These are phyloP conservation scores for Penicillium goetzii DNA, from an alignment of 495 filamentous ascomycete genomes.

Conservation along the genomic window DNA sequence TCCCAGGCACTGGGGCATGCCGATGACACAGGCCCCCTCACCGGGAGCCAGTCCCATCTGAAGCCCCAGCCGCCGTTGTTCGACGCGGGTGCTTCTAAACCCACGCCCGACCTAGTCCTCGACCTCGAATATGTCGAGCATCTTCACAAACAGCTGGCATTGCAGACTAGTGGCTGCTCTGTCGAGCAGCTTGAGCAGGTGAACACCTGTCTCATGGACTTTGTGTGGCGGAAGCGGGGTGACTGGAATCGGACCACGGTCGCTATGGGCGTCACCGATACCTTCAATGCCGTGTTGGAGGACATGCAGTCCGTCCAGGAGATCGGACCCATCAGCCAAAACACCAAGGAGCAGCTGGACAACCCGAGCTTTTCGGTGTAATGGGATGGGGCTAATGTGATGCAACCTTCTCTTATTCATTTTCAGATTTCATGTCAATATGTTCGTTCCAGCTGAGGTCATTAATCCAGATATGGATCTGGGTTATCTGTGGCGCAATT, in stretches of 20 bases:
- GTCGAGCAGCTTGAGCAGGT: slow-evolving; percentile 96
- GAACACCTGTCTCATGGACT: slow-evolving; percentile 86
- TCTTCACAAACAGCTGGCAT: slow-evolving; percentile 62
- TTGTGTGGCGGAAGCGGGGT: slow-evolving; percentile 74
- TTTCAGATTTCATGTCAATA: slow-evolving; percentile 12
- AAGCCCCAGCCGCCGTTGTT: slow-evolving; percentile 54
- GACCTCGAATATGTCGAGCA: slow-evolving; percentile 57
- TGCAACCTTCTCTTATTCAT: neutral
- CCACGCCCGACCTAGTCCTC: slow-evolving; percentile 53
- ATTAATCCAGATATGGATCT: slow-evolving; percentile 4
- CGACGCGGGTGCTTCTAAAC: slow-evolving; percentile 38
- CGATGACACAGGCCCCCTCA: slow-evolving; percentile 39
- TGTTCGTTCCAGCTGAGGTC: slow-evolving; percentile 12
- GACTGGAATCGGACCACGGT: slow-evolving; percentile 83
- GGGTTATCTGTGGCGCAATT: slow-evolving; percentile 4
- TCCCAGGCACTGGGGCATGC: slow-evolving; percentile 14
- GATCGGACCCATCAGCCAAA: slow-evolving; percentile 49
- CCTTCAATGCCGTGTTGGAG: slow-evolving; percentile 78
- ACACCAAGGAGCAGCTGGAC: slow-evolving; percentile 42
- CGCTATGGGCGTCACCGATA: slow-evolving; percentile 57
- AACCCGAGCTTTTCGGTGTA: slow-evolving; percentile 25
- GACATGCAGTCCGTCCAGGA: slow-evolving; percentile 77
- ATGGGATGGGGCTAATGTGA: slow-evolving; percentile 8
- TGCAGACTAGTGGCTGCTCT: slow-evolving; percentile 73
- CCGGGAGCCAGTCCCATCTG: slow-evolving; percentile 46